Base-by-base conservation (phyloP, 176 grass and related monocot genomes). In the Oryza punctata region DNA sequence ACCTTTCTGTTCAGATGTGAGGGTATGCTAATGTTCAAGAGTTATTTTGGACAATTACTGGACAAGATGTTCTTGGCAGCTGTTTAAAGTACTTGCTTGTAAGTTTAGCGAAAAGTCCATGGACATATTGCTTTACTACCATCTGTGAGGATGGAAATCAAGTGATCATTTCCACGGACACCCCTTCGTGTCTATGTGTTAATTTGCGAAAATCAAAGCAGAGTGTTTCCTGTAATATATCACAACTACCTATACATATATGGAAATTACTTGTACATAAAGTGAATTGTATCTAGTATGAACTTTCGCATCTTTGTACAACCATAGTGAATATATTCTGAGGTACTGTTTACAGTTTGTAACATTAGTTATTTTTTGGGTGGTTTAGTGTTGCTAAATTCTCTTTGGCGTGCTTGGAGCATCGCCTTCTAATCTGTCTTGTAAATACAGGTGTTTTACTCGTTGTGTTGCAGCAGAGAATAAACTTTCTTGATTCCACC, bases 261-360 rank as follows among this genome's bases (percentile, higher is more conserved):
- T 46, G 3, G 13, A 61, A 45, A 67, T 63, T 77, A 26, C 5
- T 5, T 66, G 60, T 75, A 35, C 26, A 71, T 78, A 72, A 78
- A 37, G 12, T 46, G 9, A 49, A 37, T 19, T 71, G 12, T 76
- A 44, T 40, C 23, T 23, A 21, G 1, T 57, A 3, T n/a, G 21
- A 54, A 19, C 52, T 67, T 28, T n/a, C 28, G 10, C 11, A 65
- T 50, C 7, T 4, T 67, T 24, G 21, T 85, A 41, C 25, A 27
- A 14, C 43, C 12, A 21, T 28, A 38, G 16, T 12, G 10, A 69
- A 52, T 75, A 19, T 18, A 12, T 75, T n/a, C n/a, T 23, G 14
- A 26, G 23, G 41, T 30, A 9, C 23, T 24, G 13, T 1, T 69
- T 16, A 12, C 37, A n/a, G 13, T 12, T n/a, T 37, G 40, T 15